A percentile compares a stretch with the other conserved stretches of the same genome.
Conservation (phyloP, 345 rosid species). For the Pelargonium nanum region DNA sequence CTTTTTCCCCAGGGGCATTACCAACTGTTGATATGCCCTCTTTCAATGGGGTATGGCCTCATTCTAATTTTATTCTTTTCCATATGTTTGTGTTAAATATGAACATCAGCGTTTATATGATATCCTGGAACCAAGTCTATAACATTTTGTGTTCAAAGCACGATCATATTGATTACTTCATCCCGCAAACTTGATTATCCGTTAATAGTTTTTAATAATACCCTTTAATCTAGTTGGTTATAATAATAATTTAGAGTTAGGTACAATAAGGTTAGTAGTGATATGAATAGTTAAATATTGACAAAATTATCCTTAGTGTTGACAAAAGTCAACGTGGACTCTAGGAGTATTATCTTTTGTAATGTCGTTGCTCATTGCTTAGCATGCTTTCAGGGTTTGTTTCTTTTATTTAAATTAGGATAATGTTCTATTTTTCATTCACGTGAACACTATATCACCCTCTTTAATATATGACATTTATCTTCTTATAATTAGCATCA, state of each 20-base stretch:
- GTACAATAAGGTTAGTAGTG: not conserved
- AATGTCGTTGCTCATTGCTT: too few species aligned
- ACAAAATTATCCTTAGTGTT: too few species aligned
- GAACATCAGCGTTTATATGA: not conserved
- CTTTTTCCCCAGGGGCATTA: conserved; percentile 28
- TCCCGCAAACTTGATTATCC: not conserved
- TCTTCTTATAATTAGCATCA: not conserved
- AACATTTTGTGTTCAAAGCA: not conserved
- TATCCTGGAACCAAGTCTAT: not conserved
- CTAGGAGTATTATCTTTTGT: too few species aligned
- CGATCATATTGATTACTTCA: not conserved
- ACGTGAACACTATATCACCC: too few species aligned
- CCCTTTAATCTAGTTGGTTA: not conserved
- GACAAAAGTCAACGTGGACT: too few species aligned
- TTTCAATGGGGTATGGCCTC: conserved; percentile 36
- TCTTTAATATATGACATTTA: too few species aligned
- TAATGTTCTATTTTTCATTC: too few species aligned
- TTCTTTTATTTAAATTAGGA: too few species aligned
- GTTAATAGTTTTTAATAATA: not conserved
- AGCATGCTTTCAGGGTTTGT: too few species aligned
- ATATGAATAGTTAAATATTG: too few species aligned
- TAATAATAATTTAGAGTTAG: too few species aligned
- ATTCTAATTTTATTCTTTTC: conserved; percentile 2
- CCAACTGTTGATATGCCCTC: conserved; percentile 35
- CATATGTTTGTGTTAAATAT: not conserved